Percentiles rank a stretch among this genome's conserved stretches.
Conservation (phyloP, 768 basidiomycete species). For the Rhodotorula kratochvilovae region DNA sequence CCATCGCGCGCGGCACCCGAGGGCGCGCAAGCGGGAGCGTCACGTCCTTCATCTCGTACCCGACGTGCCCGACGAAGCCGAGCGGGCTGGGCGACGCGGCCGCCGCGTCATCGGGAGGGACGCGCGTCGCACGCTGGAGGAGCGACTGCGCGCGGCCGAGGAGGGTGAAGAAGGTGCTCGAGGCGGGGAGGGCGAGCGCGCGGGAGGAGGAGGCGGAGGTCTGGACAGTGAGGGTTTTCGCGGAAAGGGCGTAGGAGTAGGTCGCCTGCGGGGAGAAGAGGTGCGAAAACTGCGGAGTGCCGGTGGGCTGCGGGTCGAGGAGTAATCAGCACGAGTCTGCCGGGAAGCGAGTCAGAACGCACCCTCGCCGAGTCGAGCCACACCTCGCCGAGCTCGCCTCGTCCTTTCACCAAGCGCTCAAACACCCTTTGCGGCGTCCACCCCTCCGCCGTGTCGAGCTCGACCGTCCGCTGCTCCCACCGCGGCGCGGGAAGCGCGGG, state of each 20-base stretch:
- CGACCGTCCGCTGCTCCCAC: conserved; percentile 21
- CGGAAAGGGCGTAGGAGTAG: conserved; percentile 14
- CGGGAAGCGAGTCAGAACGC: background rate
- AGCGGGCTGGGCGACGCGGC: conserved; percentile 3
- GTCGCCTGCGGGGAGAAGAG: conserved; percentile 12
- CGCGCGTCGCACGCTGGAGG: background rate
- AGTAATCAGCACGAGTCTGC: background rate
- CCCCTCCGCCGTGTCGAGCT: background rate
- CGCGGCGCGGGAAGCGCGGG: background rate
- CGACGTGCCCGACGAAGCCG: conserved; percentile 37
- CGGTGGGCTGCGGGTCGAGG: conserved; percentile 10
- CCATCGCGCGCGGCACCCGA: background rate
- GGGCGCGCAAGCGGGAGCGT: conserved; percentile 19
- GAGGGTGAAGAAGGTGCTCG: background rate
- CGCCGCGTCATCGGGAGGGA: background rate
- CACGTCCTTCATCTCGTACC: conserved; percentile 33
- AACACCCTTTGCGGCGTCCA: conserved; percentile 23
- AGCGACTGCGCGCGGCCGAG: conserved; percentile 1
- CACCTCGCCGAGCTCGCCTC: conserved; percentile 20
- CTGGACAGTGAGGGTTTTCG: background rate
- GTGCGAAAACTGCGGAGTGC: conserved; percentile 17
- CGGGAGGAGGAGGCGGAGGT: background rate
- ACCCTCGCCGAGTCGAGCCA: conserved; percentile 39
- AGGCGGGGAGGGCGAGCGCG: background rate
- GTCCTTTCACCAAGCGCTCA: conserved; percentile 16